A percentile compares a stretch with the other conserved stretches of the same genome.
Conservation (phyloP, 106 monocot species). For the Allium cepa region DNA sequence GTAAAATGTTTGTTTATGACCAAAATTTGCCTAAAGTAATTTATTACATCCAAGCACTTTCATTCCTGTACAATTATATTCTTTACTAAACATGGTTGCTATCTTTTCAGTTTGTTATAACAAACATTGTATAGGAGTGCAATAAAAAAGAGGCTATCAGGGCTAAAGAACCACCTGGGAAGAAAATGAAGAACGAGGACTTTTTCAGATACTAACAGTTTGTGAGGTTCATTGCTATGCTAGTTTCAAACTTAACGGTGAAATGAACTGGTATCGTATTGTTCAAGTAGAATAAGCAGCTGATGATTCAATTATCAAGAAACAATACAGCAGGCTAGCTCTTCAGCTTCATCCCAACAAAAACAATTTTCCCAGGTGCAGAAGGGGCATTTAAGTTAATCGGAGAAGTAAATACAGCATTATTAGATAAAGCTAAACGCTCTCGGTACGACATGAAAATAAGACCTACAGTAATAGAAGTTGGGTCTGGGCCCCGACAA, state of each 20-base stretch:
- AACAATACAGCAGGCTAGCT: slow-evolving; percentile 73
- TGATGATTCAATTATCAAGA: slow-evolving; percentile 64
- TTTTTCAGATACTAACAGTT: slow-evolving; percentile 66
- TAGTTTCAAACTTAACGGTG: slow-evolving; percentile 33
- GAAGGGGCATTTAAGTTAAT: slow-evolving; percentile 84
- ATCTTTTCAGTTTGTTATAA: no score
- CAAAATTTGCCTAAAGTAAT: no score
- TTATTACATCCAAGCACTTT: no score
- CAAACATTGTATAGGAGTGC: no score
- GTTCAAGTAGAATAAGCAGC: slow-evolving; percentile 65
- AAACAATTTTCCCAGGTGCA: slow-evolving; percentile 77
- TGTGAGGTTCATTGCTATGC: slow-evolving; percentile 84
- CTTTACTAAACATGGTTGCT: no score
- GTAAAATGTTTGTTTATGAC: no score
- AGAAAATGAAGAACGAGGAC: slow-evolving; percentile 59
- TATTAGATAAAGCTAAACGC: slow-evolving; percentile 49
- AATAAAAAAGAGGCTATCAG: not conserved
- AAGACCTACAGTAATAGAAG: slow-evolving; percentile 1
- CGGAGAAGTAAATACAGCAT: slow-evolving; percentile 56
- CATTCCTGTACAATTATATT: no score
- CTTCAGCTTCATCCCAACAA: slow-evolving; percentile 85
- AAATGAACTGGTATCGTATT: slow-evolving; percentile 69
- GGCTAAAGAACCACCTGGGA: slow-evolving; percentile 41
- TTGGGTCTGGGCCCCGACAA: slow-evolving; percentile 4
- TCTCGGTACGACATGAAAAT: slow-evolving; percentile 60